Conservation (phyloP, 2,329 filamentous ascomycete species). For the Remersonia thermophila region DNA sequence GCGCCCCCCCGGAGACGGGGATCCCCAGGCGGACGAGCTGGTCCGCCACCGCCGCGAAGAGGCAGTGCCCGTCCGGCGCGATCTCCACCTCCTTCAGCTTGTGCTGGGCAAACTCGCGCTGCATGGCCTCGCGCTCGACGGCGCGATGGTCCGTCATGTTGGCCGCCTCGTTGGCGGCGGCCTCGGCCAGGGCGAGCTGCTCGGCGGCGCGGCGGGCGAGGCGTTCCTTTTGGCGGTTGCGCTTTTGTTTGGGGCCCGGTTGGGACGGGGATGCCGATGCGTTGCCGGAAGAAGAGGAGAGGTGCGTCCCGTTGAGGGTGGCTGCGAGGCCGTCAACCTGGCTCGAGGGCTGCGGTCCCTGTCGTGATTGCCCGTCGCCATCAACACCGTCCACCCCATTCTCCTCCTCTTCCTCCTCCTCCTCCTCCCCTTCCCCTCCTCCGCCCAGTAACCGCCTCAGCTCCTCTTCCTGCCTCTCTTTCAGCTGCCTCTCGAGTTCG, state of each 20-base stretch:
- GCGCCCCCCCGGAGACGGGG: slow-evolving; percentile 21
- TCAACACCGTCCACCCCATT: slow-evolving; percentile 6
- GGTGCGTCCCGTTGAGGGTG: slow-evolving; percentile 8
- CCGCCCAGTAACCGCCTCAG: slow-evolving; percentile 30
- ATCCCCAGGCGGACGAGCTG: slow-evolving; percentile 51
- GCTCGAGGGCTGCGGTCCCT: no score
- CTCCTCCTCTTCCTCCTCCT: slow-evolving; percentile 11
- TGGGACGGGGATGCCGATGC: slow-evolving; percentile 12
- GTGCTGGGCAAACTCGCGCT: slow-evolving; percentile 48
- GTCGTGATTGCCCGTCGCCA: neutral
- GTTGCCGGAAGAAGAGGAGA: slow-evolving; percentile 14
- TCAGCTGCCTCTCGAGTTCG: slow-evolving; percentile 52
- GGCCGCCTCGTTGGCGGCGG: slow-evolving; percentile 64
- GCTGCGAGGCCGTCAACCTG: slow-evolving; percentile 6
- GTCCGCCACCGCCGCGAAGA: slow-evolving; percentile 85
- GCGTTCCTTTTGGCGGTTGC: slow-evolving; percentile 83
- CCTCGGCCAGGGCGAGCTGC: slow-evolving; percentile 53
- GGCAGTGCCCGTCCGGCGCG: slow-evolving; percentile 81
- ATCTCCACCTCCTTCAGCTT: slow-evolving; percentile 66
- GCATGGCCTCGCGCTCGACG: slow-evolving; percentile 59
- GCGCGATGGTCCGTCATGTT: slow-evolving; percentile 61
- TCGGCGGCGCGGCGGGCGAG: slow-evolving; percentile 82
- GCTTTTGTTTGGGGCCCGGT: slow-evolving; percentile 36
- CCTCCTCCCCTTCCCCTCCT: slow-evolving; percentile 3
- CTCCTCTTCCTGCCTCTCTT: slow-evolving; percentile 55